Percentiles rank a stretch among this genome's conserved stretches.
Evolutionary conservation across 2,329 filamentous ascomycete genomes (phyloP).

Genomic region (Colletotrichum phormii): DNA sequence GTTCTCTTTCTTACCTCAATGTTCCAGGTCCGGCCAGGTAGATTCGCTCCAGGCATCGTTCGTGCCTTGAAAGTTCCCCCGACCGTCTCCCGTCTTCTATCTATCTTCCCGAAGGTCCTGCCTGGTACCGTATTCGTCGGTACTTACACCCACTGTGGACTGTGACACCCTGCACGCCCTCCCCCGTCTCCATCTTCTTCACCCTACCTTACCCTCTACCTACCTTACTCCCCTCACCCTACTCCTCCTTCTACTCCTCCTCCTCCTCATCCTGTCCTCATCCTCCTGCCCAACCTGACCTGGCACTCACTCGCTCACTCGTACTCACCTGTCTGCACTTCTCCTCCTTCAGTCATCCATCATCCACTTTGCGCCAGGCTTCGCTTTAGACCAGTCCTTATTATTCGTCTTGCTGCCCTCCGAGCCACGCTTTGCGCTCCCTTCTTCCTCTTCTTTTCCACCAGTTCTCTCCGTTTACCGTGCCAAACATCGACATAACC

Average conservation of each 20-base stretch:
- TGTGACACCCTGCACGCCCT: slow-evolving; percentile 1
- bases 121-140: slow-evolving; percentile 2
- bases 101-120: not conserved
- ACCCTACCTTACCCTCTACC: not conserved
- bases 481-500: not conserved
- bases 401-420: slow-evolving; percentile 18
- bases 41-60: not conserved
- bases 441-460: slow-evolving; percentile 2
- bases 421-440: not conserved
- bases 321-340: not conserved
- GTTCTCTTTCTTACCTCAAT: not conserved
- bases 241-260: not conserved
- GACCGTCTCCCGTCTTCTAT: not conserved
- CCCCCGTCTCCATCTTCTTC: not conserved
- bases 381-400: slow-evolving; percentile 25
- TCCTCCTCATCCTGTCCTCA: not conserved
- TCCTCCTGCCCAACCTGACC: slow-evolving; percentile 9
- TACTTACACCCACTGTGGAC: slow-evolving; percentile 7
- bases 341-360: slow-evolving; percentile 27
- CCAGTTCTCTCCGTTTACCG: not conserved
- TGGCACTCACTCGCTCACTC: slow-evolving; percentile 2
- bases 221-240: not conserved
- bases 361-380: slow-evolving; percentile 35
- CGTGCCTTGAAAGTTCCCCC: not conserved
- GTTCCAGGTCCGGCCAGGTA: not conserved